Evolutionary conservation across 352 stramenopile genomes (phyloP), one percentile per base, ranked within the genome.

Genomic region (Phytophthora macrochlamydospora): DNA sequence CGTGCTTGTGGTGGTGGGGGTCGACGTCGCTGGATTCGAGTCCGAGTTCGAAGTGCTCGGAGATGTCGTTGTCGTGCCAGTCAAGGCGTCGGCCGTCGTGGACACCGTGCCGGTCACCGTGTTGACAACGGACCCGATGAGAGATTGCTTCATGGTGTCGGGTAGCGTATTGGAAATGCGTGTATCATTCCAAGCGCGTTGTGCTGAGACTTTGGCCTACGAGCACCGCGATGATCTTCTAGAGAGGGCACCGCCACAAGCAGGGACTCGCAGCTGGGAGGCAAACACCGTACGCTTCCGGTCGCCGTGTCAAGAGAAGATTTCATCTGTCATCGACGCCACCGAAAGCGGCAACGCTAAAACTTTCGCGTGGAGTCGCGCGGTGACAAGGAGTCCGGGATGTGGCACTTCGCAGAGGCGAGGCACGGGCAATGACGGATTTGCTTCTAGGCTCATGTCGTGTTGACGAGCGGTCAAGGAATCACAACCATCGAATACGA

Each of bases 361-460:
- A 24, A 71, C 58, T 71, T 71, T 71, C 12, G 44, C 18, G 4
- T 32, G 37, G 54, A 61, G 18, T 50, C 56, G 65, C 62, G 38
- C 13, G 51, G 51, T 56, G 64, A 52, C 59, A 33, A 31, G 35
- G 35, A 40, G 35, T 40, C 9, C 35, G 1, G 35, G 50, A 50
- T 65, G 65, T 73, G 43, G 65, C 46, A 69, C 54, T 18, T 40
- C 42, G 65, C 53, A 68, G 65, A 69, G 65, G 68, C 59, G 59
- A 72, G 65, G 38, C 30, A 24, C 0, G 18, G 18, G 18, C 18
- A 24, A 24, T 24, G 18, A 24, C 18, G 18, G 18, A 24, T 24
- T 24, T 24, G 18, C 18, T 24, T 24, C 18, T 24, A 24, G 18
- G 18, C 18, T 24, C 18, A 24, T 52, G 52, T 68, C 54, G 51